These are phyloP conservation scores for Scedosporium minutisporum DNA, from an alignment of 2,329 filamentous ascomycete genomes.

Conservation along the genomic window DNA sequence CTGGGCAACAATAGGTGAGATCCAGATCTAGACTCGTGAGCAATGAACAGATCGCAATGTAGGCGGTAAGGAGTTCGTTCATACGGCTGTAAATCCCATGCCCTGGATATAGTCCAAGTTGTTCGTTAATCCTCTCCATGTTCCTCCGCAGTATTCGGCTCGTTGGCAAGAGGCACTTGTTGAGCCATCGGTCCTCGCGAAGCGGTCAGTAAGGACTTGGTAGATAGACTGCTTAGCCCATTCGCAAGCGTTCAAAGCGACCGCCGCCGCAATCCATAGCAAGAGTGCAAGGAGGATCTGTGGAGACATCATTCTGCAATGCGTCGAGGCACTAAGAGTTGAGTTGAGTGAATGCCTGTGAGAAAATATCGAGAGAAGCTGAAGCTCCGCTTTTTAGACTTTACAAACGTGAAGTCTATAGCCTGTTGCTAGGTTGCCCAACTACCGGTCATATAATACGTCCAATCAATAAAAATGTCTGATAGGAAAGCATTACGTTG, in stretches of 20 bases:
- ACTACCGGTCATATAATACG: not conserved
- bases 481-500: not conserved
- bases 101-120: constrained; percentile 40
- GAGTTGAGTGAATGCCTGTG: too few relatives aligned
- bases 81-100: constrained; percentile 30
- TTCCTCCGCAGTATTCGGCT: constrained; percentile 38
- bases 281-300: not conserved
- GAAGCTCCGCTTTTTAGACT: too few relatives aligned
- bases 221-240: constrained; percentile 35
- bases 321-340: not conserved
- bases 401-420: too few relatives aligned
- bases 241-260: constrained; percentile 18
- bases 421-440: not conserved
- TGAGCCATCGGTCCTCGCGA: constrained; percentile 27
- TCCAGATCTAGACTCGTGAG: constrained; percentile 22
- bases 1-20: constrained; percentile 33
- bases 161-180: constrained; percentile 20
- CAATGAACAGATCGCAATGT: not conserved
- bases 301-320: not conserved
- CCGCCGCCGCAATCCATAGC: not conserved
- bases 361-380: too few relatives aligned
- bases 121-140: constrained; percentile 37
- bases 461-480: not conserved
- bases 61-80: not conserved
- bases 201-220: constrained; percentile 34